phyloP scores from a whole-genome alignment of 2,329 filamentous ascomycete species.

The Fusarium multiceps region DNA sequence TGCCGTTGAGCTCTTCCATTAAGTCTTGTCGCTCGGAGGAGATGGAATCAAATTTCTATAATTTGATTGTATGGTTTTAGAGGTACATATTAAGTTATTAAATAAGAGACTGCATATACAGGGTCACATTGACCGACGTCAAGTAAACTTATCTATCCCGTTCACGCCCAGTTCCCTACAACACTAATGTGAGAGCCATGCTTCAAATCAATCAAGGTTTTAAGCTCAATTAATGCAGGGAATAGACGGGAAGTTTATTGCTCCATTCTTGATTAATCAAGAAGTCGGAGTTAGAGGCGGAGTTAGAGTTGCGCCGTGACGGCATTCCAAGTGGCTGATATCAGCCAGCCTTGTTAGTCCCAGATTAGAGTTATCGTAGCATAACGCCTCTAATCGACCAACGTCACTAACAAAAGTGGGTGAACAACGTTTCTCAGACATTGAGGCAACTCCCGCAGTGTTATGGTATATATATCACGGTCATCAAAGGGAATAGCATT shows the following conservation, averaged over 20 bases:
- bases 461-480: slow-evolving; percentile 30
- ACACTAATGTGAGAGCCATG: background rate
- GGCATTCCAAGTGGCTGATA: slow-evolving; percentile 35
- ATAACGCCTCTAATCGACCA: background rate
- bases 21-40: background rate
- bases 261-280: background rate
- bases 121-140: background rate
- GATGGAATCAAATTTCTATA: background rate
- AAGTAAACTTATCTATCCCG: background rate
- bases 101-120: slow-evolving; percentile 10
- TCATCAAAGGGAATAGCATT: background rate
- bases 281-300: background rate
- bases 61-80: background rate
- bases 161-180: background rate
- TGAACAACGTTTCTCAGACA: background rate
- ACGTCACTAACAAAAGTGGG: slow-evolving; percentile 29
- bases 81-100: slow-evolving; percentile 45
- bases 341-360: slow-evolving; percentile 39
- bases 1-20: slow-evolving; percentile 45
- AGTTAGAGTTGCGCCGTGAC: background rate
- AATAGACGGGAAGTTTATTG: background rate
- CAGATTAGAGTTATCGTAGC: background rate
- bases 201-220: background rate
- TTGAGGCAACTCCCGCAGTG: background rate
- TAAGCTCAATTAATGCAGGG: background rate